These are phyloP conservation scores for Kazachstania sp. DNA, from an alignment of 1,139 yeast genomes.

Conservation along the genomic window DNA sequence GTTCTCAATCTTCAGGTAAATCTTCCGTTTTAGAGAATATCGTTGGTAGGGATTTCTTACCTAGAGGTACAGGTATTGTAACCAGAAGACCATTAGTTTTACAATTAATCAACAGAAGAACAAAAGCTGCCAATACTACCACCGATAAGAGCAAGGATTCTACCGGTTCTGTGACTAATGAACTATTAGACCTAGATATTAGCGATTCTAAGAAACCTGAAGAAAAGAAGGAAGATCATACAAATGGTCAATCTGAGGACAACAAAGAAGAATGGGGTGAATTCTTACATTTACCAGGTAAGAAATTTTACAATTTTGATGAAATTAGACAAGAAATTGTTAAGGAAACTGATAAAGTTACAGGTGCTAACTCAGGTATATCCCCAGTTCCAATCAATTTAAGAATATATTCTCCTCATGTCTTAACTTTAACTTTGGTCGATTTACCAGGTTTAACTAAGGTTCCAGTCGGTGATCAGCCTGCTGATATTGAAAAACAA, in stretches of 20 bases:
- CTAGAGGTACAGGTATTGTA: slow-evolving; percentile 93
- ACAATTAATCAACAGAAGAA: slow-evolving; percentile 67
- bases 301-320: slow-evolving; percentile 80
- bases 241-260: slow-evolving; percentile 44
- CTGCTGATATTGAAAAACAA: slow-evolving; percentile 91
- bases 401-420: slow-evolving; percentile 93
- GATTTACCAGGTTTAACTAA: slow-evolving; percentile 97
- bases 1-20: slow-evolving; percentile 92
- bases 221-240: slow-evolving; percentile 3
- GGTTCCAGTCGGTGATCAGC: slow-evolving; percentile 99
- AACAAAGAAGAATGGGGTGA: slow-evolving; percentile 97
- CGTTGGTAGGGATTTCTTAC: slow-evolving; percentile 90
- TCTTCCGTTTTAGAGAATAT: slow-evolving; percentile 89
- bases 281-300: slow-evolving; percentile 84
- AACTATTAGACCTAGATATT: slow-evolving; percentile 33
- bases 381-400: slow-evolving; percentile 88
- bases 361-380: slow-evolving; percentile 89
- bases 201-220: slow-evolving; percentile 18
- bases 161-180: slow-evolving; percentile 21
- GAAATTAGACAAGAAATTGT: slow-evolving; percentile 89
- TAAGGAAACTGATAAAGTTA: slow-evolving; percentile 85
- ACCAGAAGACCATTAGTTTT: slow-evolving; percentile 87
- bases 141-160: slow-evolving; percentile 12
- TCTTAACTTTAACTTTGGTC: slow-evolving; percentile 86
- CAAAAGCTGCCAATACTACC: slow-evolving; percentile 11